Evolutionary conservation across 768 basidiomycete species (phyloP).

Genomic region (Mrakia blollopis): DNA sequence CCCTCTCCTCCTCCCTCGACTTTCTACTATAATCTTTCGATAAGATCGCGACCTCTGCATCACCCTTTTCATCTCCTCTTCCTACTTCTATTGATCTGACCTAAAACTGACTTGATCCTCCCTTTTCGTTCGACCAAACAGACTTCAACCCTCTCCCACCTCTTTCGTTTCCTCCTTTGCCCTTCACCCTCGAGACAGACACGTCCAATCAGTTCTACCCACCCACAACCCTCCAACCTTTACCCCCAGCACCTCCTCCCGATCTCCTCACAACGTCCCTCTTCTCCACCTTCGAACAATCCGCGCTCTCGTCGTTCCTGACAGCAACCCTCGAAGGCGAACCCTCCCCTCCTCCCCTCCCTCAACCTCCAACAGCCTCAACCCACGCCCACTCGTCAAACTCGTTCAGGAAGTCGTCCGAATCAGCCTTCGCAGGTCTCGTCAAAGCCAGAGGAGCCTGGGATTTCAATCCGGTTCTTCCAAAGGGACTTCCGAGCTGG

Average conservation of each 20-base stretch:
- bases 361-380: background rate
- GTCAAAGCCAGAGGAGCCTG: constrained; percentile 25
- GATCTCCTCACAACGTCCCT: constrained; percentile 14
- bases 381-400: background rate
- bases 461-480: constrained; percentile 32
- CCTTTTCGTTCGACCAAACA: background rate
- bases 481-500: constrained; percentile 22
- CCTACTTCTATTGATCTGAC: no score
- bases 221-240: constrained; percentile 3
- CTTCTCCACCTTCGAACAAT: constrained; percentile 27
- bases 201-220: background rate
- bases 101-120: background rate
- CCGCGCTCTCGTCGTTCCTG: constrained; percentile 28
- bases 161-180: constrained; percentile 20
- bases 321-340: constrained; percentile 20
- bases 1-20: no score
- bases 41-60: background rate
- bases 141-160: constrained; percentile 29
- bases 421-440: constrained; percentile 20
- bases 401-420: background rate
- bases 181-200: constrained; percentile 18
- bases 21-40: no score
- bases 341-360: background rate
- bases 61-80: background rate
- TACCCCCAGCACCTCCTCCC: background rate